Conservation (phyloP, 257 asterid genomes). For the Rubia yunnanensis region DNA sequence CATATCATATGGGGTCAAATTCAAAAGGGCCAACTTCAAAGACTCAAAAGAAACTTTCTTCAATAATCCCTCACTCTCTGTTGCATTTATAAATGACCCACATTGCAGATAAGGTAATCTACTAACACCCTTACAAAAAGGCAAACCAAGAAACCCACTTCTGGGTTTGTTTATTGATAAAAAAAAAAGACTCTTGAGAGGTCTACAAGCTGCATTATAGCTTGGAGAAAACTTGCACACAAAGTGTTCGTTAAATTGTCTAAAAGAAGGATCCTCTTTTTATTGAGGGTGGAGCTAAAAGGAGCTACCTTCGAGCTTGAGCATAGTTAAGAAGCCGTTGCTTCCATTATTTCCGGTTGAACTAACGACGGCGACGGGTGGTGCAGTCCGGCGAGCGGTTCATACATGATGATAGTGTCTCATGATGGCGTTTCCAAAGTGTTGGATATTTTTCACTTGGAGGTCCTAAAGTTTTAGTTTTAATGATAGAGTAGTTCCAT, state of each 20-base stretch:
- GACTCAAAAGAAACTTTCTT: slow-evolving; percentile 38
- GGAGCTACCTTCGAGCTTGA: slow-evolving; percentile 52
- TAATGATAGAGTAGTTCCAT: too few species aligned
- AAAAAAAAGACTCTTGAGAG: slow-evolving; percentile 13
- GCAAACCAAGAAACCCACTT: background rate
- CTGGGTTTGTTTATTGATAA: slow-evolving; percentile 5
- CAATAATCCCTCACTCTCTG: slow-evolving; percentile 21
- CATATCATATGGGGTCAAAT: slow-evolving; percentile 48
- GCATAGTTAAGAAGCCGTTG: slow-evolving; percentile 32
- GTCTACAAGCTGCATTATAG: slow-evolving; percentile 4
- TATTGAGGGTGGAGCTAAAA: slow-evolving; percentile 16
- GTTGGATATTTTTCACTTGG: background rate
- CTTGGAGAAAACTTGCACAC: slow-evolving; percentile 25
- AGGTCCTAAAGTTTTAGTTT: background rate
- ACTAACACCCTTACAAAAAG: slow-evolving; percentile 1
- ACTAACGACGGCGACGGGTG: background rate
- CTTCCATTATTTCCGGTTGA: slow-evolving; percentile 32
- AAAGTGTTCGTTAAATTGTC: slow-evolving; percentile 50
- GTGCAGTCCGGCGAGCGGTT: background rate
- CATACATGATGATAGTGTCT: background rate
- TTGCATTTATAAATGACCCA: slow-evolving; percentile 26
- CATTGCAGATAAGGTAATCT: slow-evolving; percentile 23
- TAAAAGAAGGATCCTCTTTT: slow-evolving; percentile 31
- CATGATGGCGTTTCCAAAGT: background rate
- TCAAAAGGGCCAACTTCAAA: slow-evolving; percentile 35